Percentiles rank a stretch among this genome's conserved stretches.
Evolutionary conservation across 2,329 filamentous ascomycete genomes (phyloP).

Genomic region (Penicillium digitatum): DNA sequence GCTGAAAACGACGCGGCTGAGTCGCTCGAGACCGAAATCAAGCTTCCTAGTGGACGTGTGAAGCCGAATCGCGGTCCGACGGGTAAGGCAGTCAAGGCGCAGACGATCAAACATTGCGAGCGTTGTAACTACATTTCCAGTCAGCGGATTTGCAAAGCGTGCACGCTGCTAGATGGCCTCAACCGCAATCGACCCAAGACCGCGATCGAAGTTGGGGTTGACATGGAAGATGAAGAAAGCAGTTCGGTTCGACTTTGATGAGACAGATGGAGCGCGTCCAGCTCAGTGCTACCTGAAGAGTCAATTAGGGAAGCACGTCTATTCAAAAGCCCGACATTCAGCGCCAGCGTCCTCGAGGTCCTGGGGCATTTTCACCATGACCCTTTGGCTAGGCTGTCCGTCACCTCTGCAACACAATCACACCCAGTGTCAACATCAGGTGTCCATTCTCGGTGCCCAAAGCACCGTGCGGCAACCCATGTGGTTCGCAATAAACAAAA

Average conservation of each 20-base stretch:
- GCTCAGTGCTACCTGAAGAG: constrained; percentile 36
- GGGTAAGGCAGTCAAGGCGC: constrained; percentile 57
- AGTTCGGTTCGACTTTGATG: constrained; percentile 50
- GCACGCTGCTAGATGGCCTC: constrained; percentile 78
- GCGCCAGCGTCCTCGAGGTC: not conserved
- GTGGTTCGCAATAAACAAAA: not conserved
- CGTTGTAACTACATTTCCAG: constrained; percentile 94
- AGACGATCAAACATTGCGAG: constrained; percentile 69
- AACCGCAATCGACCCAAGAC: constrained; percentile 65
- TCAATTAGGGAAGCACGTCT: not conserved
- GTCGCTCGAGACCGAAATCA: constrained; percentile 64
- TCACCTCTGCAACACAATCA: not conserved
- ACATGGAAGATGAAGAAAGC: constrained; percentile 49
- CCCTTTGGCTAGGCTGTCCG: not conserved
- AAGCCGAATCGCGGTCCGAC: constrained; percentile 25
- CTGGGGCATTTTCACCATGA: not conserved
- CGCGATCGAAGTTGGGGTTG: constrained; percentile 41
- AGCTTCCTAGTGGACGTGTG: constrained; percentile 27
- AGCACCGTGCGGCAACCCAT: constrained; percentile 1
- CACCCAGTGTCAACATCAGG: not conserved
- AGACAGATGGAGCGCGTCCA: constrained; percentile 49
- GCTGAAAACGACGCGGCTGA: constrained; percentile 59
- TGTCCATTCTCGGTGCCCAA: constrained; percentile 1
- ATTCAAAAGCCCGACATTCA: not conserved
- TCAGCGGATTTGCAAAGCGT: constrained; percentile 90